Conservation (phyloP, 129 eudicot species). For the Flaveria linearis region DNA sequence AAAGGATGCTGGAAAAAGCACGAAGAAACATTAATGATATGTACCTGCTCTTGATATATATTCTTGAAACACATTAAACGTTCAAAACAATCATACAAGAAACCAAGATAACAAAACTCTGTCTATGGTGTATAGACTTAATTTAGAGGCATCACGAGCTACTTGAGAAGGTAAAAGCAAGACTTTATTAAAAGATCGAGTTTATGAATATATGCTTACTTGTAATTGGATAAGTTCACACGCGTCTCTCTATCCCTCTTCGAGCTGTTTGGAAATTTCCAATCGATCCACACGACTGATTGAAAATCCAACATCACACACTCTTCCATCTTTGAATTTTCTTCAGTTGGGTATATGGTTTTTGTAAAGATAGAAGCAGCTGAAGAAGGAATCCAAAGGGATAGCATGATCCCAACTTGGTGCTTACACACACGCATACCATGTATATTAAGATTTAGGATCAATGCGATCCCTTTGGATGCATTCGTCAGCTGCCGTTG, state of each 20-base stretch:
- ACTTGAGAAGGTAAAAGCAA: background rate
- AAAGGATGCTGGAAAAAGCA: background rate
- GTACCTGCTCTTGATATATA: background rate
- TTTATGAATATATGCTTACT: conserved; percentile 28
- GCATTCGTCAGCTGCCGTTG: conserved; percentile 61
- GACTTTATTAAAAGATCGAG: background rate
- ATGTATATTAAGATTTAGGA: conserved; percentile 44
- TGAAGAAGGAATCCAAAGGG: conserved; percentile 93
- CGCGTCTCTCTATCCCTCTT: background rate
- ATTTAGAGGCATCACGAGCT: background rate
- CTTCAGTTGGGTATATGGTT: background rate
- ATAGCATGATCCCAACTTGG: conserved; percentile 79
- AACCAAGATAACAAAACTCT: background rate
- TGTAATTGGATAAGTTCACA: background rate
- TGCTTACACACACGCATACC: background rate
- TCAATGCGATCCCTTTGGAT: conserved; percentile 99
- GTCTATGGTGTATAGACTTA: background rate
- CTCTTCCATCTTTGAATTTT: conserved; percentile 2
- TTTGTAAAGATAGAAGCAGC: conserved; percentile 44
- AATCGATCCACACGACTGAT: too few relatives aligned
- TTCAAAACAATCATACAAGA: background rate
- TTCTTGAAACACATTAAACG: conserved; percentile 2
- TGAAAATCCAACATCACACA: background rate
- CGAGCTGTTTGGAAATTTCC: background rate
- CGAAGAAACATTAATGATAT: background rate